A percentile compares a stretch with the other conserved stretches of the same genome.
Conservation (phyloP, 805 yeast genomes). For the Candida wancherniae region DNA sequence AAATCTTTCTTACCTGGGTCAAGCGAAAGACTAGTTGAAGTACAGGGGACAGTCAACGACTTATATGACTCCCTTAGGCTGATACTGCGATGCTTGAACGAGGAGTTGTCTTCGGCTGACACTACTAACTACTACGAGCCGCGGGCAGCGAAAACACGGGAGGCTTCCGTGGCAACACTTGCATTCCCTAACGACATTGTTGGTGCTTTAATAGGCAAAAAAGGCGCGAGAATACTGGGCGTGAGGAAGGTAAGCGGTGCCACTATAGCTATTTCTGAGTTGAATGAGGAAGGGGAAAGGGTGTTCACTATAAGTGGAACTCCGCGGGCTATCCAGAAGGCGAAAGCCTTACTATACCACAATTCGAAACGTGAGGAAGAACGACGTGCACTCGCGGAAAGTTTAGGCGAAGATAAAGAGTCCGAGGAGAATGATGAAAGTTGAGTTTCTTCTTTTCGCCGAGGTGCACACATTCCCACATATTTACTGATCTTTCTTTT, state of each 20-base stretch:
- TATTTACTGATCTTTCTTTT: conserved; percentile 6
- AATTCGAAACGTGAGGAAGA: conserved; percentile 56
- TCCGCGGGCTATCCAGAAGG: conserved; percentile 50
- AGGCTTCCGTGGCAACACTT: conserved; percentile 32
- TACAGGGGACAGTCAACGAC: conserved; percentile 71
- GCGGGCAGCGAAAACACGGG: conserved; percentile 17
- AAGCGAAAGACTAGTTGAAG: conserved; percentile 80
- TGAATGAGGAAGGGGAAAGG: conserved; percentile 59
- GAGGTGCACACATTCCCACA: not conserved
- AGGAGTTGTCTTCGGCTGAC: conserved; percentile 64
- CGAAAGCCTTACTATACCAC: conserved; percentile 52
- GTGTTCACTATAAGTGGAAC: conserved; percentile 68
- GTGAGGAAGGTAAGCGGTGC: conserved; percentile 77
- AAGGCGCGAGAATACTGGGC: conserved; percentile 82
- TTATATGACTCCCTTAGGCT: conserved; percentile 54
- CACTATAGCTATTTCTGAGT: conserved; percentile 68
- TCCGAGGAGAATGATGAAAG: not conserved
- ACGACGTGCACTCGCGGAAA: conserved; percentile 24
- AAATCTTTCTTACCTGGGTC: conserved; percentile 78
- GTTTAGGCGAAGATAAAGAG: not conserved
- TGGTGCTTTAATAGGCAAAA: conserved; percentile 85
- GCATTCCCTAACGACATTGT: conserved; percentile 76
- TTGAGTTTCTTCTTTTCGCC: not conserved
- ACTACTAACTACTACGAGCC: conserved; percentile 65
- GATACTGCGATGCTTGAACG: conserved; percentile 66